Base-by-base conservation (phyloP, 192 early-diverging fungal species). In the Entomortierella lignicola region DNA sequence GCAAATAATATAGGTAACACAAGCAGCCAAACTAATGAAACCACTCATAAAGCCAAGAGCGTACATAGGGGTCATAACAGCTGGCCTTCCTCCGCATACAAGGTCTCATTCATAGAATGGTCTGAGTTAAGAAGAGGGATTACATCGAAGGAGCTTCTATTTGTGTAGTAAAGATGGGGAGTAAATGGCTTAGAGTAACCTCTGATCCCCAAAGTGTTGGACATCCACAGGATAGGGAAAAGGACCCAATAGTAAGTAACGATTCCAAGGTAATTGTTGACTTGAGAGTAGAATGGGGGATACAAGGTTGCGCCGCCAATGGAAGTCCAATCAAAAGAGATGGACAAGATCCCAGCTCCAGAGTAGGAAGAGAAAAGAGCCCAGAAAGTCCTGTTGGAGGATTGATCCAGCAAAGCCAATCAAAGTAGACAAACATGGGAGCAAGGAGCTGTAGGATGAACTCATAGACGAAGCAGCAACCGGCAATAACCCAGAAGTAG, bases 261-360 rank as follows among this genome's bases (percentile, higher is more conserved):
- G n/a, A n/a, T n/a, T n/a, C n/a, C n/a, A n/a, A n/a, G n/a, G n/a
- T n/a, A n/a, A n/a, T n/a, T n/a, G n/a, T n/a, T n/a, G n/a, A n/a
- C n/a, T n/a, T n/a, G n/a, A n/a, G n/a, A n/a, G n/a, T n/a, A n/a
- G n/a, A n/a, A n/a, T n/a, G n/a, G n/a, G n/a, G n/a, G n/a, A n/a
- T n/a, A n/a, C n/a, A n/a, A n/a, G n/a, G n/a, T n/a, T n/a, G n/a
- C n/a, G 37, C 68, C 54, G 21, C 65, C 61, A 32, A 85, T 75
- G 51, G 62, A 80, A 26, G 72, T 63, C 93, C 93, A 95, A 82
- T 95, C 93, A 12, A 94, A 60, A 4, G 89, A 83, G 30, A 94
- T 86, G 60, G 85, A 86, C 25, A 91, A 81, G 57, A 94, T 83
- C 5, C 84, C 37, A 85, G 89, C 91, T 48, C 88, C 48, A 12